A percentile compares a stretch with the other conserved stretches of the same genome.
Evolutionary conservation across 208 protist genomes (phyloP).

Genomic region (Balamuthia mandrillaris): DNA sequence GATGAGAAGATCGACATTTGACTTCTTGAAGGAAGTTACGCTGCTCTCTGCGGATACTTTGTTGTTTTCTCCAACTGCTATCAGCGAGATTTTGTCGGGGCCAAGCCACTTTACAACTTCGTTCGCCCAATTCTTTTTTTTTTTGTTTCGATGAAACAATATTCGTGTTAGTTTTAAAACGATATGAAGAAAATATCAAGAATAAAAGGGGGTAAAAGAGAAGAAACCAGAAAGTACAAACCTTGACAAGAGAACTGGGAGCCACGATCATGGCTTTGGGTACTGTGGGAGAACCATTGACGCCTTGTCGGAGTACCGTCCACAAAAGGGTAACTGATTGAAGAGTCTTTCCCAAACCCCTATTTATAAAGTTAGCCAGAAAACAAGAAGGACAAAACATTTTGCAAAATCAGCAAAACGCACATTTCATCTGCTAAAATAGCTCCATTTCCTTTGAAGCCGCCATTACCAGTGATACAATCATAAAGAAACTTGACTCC

Average conservation of each 20-base stretch:
- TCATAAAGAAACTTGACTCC: conserved; percentile 41
- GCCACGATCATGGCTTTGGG: conserved; percentile 62
- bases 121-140: conserved; percentile 29
- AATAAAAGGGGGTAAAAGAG: too few relatives aligned
- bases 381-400: neutral
- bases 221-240: too few relatives aligned
- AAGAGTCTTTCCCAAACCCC: conserved; percentile 71
- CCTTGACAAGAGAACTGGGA: conserved; percentile 59
- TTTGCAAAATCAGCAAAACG: neutral
- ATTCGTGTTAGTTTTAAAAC: too few relatives aligned
- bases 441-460: conserved; percentile 2
- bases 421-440: conserved; percentile 44
- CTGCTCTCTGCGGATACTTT: neutral
- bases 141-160: too few relatives aligned
- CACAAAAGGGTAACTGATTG: conserved; percentile 68
- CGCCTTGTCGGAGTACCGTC: conserved; percentile 65
- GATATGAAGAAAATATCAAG: too few relatives aligned
- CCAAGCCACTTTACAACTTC: conserved; percentile 36
- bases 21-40: neutral
- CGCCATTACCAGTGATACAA: conserved; percentile 33
- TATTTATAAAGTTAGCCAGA: neutral
- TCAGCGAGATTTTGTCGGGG: neutral
- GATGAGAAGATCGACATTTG: neutral
- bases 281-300: conserved; percentile 10
- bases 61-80: conserved; percentile 8